Evolutionary conservation across 2,329 filamentous ascomycete genomes (phyloP), one percentile per base, ranked within the genome.

Genomic region (Apiospora pterosperma): DNA sequence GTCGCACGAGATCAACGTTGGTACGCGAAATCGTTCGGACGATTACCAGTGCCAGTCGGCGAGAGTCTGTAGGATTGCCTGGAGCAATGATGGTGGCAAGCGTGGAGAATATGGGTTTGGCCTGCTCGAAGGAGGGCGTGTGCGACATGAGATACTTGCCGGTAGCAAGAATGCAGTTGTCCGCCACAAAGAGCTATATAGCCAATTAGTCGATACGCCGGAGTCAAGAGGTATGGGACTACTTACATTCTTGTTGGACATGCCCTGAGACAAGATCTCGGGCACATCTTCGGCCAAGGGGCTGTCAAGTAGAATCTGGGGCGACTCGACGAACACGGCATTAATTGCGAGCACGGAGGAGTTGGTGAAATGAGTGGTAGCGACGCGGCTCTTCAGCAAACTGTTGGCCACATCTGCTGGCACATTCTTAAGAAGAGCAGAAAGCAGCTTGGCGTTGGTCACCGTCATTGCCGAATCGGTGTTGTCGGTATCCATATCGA

Each of bases 401-500:
- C 73, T 73, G 19, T 80, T 77, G 2, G 92, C 91, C 65, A 86
- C 87, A 16, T 96, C 91, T 36, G 85, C 78, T 0, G 93, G 89
- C 7, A 98, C 85, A 67, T 94, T 93, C 80, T 93, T 95, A 72
- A 97, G 90, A 62, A 99, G 85, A 3, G 93, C 93, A 61, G 94
- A 95, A 16, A 99, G 86, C 19, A 99, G 85, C 74, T 92, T 93
- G 34, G 96, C 93, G 73, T 97, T 93, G 8, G 94, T 97, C 63
- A 97, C 92, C 14, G 90, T 90, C 87, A 96, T 95, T 19, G 87
- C 82, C 75, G 88, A 86, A 73, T 93, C 92, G 58, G 85, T 85
- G 69, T 92, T 91, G 66, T 92, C 91, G 4, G 85, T 81, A 67
- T 97, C 93, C 70, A 89, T 89, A 76, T 98, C 96, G 73, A 99